Evolutionary conservation across 2,329 filamentous ascomycete genomes (phyloP), one percentile per base, ranked within the genome.

Genomic region (Aspergillus sp.): DNA sequence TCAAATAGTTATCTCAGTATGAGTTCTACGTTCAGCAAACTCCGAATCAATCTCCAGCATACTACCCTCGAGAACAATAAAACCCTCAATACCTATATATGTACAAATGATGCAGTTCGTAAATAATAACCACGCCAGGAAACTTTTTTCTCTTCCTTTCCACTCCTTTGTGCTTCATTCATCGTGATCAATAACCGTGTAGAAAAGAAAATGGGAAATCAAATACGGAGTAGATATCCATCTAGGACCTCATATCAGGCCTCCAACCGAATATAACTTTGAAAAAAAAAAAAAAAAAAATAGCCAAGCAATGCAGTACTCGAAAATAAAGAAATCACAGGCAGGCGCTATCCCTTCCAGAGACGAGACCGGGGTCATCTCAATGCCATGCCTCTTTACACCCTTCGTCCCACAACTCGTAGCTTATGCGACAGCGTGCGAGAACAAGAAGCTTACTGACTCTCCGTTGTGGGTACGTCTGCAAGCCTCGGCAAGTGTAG

Each of bases 401-500:
- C 35, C 26, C 27, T 37, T 37, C 35, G 35, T 27, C 33, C 38
- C 34, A 30, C 9, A 32, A 28, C 30, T 34, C 9, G 19, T 11
- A 37, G 28, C 39, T 37, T 63, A 69, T 39, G 61, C 62, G 36
- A 72, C 69, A 37, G 70, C 65, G 58, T 74, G 71, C 37, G 67
- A 73, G 57, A 75, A 75, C 53, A 75, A 58, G 60, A 73, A 75
- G 56, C 70, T 73, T 32, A 75, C 72, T 30, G 70, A 73, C 59
- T 75, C 72, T 45, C 72, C 72, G 52, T 75, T 75, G 51, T 75
- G 72, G 13, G 72, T 75, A 48, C 72, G 62, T 48, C 72, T 60
- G 50, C 71, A 73, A 27, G 72, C 72, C 59, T 75, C 72, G 4
- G 70, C 72, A 47, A 75, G 58, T 31, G 90, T 95, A 34, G 88